Conservation (phyloP, 1,139 yeast species). For the Yamadazyma songkhlaensis region DNA sequence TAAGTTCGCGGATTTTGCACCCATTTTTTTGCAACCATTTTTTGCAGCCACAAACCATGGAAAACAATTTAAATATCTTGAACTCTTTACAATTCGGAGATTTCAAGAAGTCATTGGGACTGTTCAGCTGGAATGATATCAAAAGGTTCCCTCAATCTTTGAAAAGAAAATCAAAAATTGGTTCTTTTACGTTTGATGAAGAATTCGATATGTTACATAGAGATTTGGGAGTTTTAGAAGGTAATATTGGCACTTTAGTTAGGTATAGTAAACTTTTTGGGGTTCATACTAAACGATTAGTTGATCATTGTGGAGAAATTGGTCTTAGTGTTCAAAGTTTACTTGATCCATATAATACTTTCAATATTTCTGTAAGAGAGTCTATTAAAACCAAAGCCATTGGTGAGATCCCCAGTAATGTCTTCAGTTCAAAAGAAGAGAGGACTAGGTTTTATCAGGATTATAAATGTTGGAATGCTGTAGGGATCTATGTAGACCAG, state of each 20-base stretch:
- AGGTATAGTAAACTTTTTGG: constrained; percentile 17
- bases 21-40: too few relatives aligned
- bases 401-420: constrained; percentile 5
- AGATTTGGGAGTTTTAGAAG: constrained; percentile 10
- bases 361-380: constrained; percentile 10
- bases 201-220: constrained; percentile 29
- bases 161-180: constrained; percentile 28
- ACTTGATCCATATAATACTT: constrained; percentile 27
- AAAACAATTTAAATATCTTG: not conserved
- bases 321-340: constrained; percentile 19
- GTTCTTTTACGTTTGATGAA: constrained; percentile 35
- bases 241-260: constrained; percentile 17
- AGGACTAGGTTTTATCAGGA: constrained; percentile 11
- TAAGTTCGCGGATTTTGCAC: not conserved
- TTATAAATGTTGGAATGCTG: constrained; percentile 19
- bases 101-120: constrained; percentile 1
- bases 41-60: too few relatives aligned
- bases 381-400: constrained; percentile 9
- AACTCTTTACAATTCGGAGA: too few relatives aligned
- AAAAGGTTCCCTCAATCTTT: constrained; percentile 31
- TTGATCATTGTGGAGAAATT: constrained; percentile 17
- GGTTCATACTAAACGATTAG: constrained; percentile 10
- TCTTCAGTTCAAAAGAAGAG: constrained; percentile 2
- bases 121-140: constrained; percentile 24
- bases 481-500: constrained; percentile 15